phyloP scores from a whole-genome alignment of 768 basidiomycete species.

The Boletus fagicola region DNA sequence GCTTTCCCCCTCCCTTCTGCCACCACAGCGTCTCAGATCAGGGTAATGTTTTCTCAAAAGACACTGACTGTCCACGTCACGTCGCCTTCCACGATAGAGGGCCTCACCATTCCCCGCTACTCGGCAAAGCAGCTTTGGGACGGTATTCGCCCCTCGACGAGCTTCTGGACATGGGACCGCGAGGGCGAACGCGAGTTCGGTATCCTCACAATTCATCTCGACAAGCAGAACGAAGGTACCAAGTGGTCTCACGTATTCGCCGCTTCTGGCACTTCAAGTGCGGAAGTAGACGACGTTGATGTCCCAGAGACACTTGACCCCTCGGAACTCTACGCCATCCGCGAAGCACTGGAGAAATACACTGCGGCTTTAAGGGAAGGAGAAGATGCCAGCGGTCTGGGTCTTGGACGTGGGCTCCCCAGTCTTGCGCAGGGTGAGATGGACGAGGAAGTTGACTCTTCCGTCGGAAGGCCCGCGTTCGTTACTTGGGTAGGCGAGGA shows the following conservation, averaged over 20 bases:
- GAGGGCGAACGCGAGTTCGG: conserved; percentile 68
- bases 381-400: conserved; percentile 59
- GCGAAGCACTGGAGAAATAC: conserved; percentile 84
- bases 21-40: conserved; percentile 62
- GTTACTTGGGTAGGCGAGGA: conserved; percentile 65
- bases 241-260: conserved; percentile 89
- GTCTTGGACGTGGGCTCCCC: conserved; percentile 67
- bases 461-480: conserved; percentile 62
- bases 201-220: conserved; percentile 77
- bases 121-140: conserved; percentile 74
- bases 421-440: conserved; percentile 85
- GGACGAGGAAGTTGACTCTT: conserved; percentile 84
- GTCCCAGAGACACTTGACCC: conserved; percentile 90
- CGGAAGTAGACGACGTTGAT: conserved; percentile 49
- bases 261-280: conserved; percentile 36
- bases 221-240: conserved; percentile 80
- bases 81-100: conserved; percentile 27
- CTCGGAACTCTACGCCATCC: conserved; percentile 73
- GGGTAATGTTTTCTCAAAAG: conserved; percentile 60
- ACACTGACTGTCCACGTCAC: conserved; percentile 66
- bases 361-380: conserved; percentile 61
- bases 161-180: conserved; percentile 92
- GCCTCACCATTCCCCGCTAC: conserved; percentile 53
- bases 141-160: conserved; percentile 68
- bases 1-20: conserved; percentile 79